Evolutionary conservation across 495 filamentous ascomycete species (phyloP).

Genomic region (Pseudotulostoma volvatum): DNA sequence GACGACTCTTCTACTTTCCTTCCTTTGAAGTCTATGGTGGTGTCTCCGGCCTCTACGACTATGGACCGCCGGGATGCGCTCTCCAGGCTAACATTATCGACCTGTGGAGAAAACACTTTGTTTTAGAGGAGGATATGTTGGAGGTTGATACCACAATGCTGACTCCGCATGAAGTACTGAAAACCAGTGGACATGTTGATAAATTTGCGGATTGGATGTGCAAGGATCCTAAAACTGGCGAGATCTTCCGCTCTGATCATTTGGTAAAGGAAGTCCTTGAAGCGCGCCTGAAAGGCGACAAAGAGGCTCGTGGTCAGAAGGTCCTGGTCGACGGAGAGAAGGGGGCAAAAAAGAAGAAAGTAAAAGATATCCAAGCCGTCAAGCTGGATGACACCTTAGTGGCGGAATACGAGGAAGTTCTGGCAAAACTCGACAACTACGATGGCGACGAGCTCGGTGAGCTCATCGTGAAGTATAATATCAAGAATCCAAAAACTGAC

Average conservation of each 20-base stretch:
- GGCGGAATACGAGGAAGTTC: slow-evolving; percentile 50
- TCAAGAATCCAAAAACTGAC: slow-evolving; percentile 46
- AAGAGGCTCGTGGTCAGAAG: slow-evolving; percentile 58
- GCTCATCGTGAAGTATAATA: slow-evolving; percentile 47
- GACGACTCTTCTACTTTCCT: slow-evolving; percentile 86
- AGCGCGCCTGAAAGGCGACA: slow-evolving; percentile 61
- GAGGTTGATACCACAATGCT: slow-evolving; percentile 76
- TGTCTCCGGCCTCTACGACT: slow-evolving; percentile 72
- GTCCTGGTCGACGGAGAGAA: slow-evolving; percentile 48
- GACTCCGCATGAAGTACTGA: slow-evolving; percentile 78
- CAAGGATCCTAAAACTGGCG: slow-evolving; percentile 94
- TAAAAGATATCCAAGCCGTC: slow-evolving; percentile 37
- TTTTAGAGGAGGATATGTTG: slow-evolving; percentile 80
- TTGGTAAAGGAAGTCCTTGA: slow-evolving; percentile 88
- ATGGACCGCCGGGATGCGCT: slow-evolving; percentile 66
- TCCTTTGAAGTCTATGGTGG: slow-evolving; percentile 90
- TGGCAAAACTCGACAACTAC: slow-evolving; percentile 61
- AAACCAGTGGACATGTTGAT: slow-evolving; percentile 93
- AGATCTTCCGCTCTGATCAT: slow-evolving; percentile 92
- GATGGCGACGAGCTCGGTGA: slow-evolving; percentile 44
- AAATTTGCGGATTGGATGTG: slow-evolving; percentile 99
- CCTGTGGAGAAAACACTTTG: slow-evolving; percentile 81
- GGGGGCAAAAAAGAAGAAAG: slow-evolving; percentile 50
- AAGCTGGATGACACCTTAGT: slow-evolving; percentile 48
- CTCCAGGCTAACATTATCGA: slow-evolving; percentile 78